A percentile compares a stretch with the other conserved stretches of the same genome.
Conservation (phyloP, 106 monocot species). For the Agapanthus africanus region DNA sequence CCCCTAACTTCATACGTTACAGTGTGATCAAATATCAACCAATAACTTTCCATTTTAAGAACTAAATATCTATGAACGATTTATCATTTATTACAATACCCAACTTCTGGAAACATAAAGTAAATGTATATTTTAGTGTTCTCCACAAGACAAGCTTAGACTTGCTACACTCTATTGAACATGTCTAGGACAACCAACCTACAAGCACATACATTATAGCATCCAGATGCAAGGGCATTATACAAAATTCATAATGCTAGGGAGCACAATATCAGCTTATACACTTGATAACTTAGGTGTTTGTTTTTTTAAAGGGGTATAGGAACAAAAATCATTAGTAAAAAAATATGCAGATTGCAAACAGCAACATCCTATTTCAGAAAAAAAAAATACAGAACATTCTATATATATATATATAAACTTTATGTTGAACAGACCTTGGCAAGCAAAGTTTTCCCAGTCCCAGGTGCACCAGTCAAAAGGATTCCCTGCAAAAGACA, state of each 20-base stretch:
- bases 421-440: constrained; percentile 45
- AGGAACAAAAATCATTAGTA: no score
- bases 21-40: neutral
- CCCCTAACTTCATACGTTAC: neutral
- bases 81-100: no score
- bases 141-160: neutral
- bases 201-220: neutral
- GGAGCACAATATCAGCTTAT: neutral
- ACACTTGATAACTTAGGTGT: neutral
- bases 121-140: neutral
- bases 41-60: no score
- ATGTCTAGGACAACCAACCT: neutral
- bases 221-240: neutral
- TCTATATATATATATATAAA: no score
- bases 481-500: constrained; percentile 70
- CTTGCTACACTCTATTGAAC: neutral
- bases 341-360: no score
- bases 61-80: no score
- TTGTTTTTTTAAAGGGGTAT: no score
- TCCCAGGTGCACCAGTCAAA: constrained; percentile 93
- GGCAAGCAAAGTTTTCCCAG: constrained; percentile 93
- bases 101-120: no score
- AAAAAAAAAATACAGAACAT: no score
- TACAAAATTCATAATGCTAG: neutral
- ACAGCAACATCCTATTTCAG: no score